Base-by-base conservation (phyloP, 345 rosid genomes). In the Balakata baccata region DNA sequence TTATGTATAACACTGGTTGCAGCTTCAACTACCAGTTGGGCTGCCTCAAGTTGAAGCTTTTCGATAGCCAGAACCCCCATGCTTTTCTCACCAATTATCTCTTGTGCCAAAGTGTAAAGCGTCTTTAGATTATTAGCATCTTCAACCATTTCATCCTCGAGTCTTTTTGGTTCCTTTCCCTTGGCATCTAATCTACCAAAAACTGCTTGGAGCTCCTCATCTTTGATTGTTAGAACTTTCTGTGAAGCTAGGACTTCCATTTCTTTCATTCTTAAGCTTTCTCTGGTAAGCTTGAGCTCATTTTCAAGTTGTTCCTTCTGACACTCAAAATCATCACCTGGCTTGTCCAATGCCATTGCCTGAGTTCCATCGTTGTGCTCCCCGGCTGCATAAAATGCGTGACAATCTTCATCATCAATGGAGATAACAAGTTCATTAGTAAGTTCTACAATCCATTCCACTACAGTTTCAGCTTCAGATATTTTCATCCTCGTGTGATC, bases 21-120 rank as follows among this genome's bases (percentile, higher is more conserved):
- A 74, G 96, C 94, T 84, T 90, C 96, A 22, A 86, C 90, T 82
- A 92, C 96, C 51, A 90, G 87, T 73, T 89, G 85, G 60, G 91
- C 92, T 60, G 93, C 93, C 77, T 94, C 93, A 0, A 89, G 88
- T 79, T 94, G 88, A 70, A 92, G 96, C 81, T 87, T 88, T 87
- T 90, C 94, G 62, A 88, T 89, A 25, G 92, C 94, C 67, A 90
- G 73, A 16, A 87, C 90, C 46, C 94, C 93, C 29, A 86, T 64
- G 47, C 82, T 89, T 80, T 72, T 90, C 66, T 82, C 92, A 17
- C 90, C 91, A 2, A 87, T 63, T 81, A 91, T 85, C 82, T 86
- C 93, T 72, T 88, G 92, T 61, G 89, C 88, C 83, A 88, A 79
- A 25, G 87, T 82, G 66, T 88, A 88, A 56, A 89, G 84, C 87